A percentile compares a stretch with the other conserved stretches of the same genome.
These are phyloP conservation scores for Auriscalpium vulgare DNA, from an alignment of 768 basidiomycete species.

Conservation along the genomic window DNA sequence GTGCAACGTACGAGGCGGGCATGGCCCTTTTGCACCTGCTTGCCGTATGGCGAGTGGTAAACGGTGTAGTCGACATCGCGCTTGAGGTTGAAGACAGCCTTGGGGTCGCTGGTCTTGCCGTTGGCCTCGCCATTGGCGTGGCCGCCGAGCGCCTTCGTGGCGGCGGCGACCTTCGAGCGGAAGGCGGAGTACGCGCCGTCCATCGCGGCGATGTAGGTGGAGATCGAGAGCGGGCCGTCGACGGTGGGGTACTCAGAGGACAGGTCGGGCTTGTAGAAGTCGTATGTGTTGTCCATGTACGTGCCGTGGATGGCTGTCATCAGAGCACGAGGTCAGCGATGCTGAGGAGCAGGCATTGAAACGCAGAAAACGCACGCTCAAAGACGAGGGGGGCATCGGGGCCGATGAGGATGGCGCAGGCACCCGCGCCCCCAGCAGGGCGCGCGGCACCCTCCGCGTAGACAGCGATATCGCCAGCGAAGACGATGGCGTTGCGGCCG, in stretches of 20 bases:
- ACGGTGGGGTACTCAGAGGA: conserved; percentile 95
- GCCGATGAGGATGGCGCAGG: conserved; percentile 90
- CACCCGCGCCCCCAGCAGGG: conserved; percentile 95
- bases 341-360: too few species aligned
- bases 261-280: conserved; percentile 98
- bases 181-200: conserved; percentile 83
- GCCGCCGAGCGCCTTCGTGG: conserved; percentile 25
- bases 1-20: conserved; percentile 61
- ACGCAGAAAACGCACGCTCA: conserved; percentile 65
- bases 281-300: conserved; percentile 96
- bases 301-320: conserved; percentile 83
- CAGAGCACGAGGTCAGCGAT: too few species aligned
- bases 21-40: conserved; percentile 96
- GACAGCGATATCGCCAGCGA: conserved; percentile 94
- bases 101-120: conserved; percentile 31
- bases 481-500: conserved; percentile 94
- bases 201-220: conserved; percentile 89
- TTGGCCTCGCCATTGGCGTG: conserved; percentile 27
- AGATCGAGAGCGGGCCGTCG: conserved; percentile 93
- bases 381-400: conserved; percentile 92
- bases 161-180: conserved; percentile 72
- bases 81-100: conserved; percentile 44
- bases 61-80: conserved; percentile 86
- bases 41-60: conserved; percentile 98
- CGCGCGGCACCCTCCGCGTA: conserved; percentile 94